Evolutionary conservation across 2,329 filamentous ascomycete genomes (phyloP).

Genomic region (Fulvia fulva): DNA sequence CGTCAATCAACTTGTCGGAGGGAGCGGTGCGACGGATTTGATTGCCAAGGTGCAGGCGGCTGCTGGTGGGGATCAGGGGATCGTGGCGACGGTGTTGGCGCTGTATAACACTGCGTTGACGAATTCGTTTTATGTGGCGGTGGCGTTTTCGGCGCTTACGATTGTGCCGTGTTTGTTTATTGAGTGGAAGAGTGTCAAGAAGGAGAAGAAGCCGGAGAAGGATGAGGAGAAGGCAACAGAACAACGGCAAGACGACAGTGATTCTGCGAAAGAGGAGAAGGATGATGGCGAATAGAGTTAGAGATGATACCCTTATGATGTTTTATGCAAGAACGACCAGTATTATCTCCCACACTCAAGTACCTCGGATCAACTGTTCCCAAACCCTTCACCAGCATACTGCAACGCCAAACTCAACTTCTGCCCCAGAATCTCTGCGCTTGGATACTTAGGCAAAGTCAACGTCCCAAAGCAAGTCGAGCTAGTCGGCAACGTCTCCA

Average conservation of each 20-base stretch:
- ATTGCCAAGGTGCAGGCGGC: neutral
- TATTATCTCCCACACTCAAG: neutral
- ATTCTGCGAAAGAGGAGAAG: neutral
- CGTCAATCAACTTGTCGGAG: neutral
- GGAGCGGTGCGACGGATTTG: slow-evolving; percentile 6
- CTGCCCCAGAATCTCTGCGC: slow-evolving; percentile 64
- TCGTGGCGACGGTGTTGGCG: neutral
- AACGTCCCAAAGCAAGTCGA: slow-evolving; percentile 92
- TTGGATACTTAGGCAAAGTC: slow-evolving; percentile 76
- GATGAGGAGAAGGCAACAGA: slow-evolving; percentile 1
- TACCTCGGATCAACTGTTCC: slow-evolving; percentile 38
- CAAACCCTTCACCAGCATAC: slow-evolving; percentile 79
- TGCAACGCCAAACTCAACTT: slow-evolving; percentile 81
- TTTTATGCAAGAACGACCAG: neutral
- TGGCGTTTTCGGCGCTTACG: slow-evolving; percentile 9
- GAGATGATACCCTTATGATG: too few relatives aligned
- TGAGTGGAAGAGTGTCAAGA: slow-evolving; percentile 34
- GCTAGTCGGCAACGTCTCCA: slow-evolving; percentile 68
- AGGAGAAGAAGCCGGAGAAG: slow-evolving; percentile 7
- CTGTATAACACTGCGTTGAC: neutral
- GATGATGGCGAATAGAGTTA: neutral
- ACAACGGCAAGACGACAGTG: neutral
- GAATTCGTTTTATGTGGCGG: slow-evolving; percentile 7
- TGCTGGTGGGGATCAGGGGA: neutral
- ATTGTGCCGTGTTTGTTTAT: slow-evolving; percentile 6